Percentiles rank a stretch among this genome's conserved stretches.
Conservation (phyloP, 768 basidiomycete genomes). For the Lactarius trivialis region DNA sequence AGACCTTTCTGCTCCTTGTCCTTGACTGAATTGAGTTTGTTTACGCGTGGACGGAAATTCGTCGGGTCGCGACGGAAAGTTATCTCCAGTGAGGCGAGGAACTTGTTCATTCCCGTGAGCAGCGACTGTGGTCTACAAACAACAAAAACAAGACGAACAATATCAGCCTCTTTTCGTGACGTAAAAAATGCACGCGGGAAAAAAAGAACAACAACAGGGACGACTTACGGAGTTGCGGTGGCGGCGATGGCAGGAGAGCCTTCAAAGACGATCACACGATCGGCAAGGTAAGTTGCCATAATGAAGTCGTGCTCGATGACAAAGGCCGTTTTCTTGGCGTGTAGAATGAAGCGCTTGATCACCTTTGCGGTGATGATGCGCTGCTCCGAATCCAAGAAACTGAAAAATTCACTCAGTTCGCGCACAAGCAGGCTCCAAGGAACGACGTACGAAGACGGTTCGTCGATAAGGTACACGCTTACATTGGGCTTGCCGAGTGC, state of each 20-base stretch:
- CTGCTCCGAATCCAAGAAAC: slow-evolving; percentile 97
- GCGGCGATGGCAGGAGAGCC: slow-evolving; percentile 82
- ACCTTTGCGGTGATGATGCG: slow-evolving; percentile 98
- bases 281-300: slow-evolving; percentile 99
- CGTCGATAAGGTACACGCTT: slow-evolving; percentile 91
- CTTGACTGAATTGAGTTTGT: slow-evolving; percentile 79
- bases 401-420: slow-evolving; percentile 26
- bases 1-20: slow-evolving; percentile 82
- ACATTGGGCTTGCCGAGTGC: slow-evolving; percentile 84
- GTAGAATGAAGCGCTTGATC: slow-evolving; percentile 96
- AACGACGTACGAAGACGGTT: slow-evolving; percentile 61
- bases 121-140: slow-evolving; percentile 80
- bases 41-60: slow-evolving; percentile 84
- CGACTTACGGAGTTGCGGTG: slow-evolving; percentile 80
- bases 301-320: slow-evolving; percentile 99
- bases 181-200: neutral
- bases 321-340: slow-evolving; percentile 96
- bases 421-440: neutral
- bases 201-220: neutral
- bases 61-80: slow-evolving; percentile 98
- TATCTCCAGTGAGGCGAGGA: slow-evolving; percentile 91
- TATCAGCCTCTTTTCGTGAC: neutral
- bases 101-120: slow-evolving; percentile 95
- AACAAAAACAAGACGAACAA: neutral
- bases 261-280: slow-evolving; percentile 92